phyloP scores from a whole-genome alignment of 345 rosid genomes.

The Trapa incisa region DNA sequence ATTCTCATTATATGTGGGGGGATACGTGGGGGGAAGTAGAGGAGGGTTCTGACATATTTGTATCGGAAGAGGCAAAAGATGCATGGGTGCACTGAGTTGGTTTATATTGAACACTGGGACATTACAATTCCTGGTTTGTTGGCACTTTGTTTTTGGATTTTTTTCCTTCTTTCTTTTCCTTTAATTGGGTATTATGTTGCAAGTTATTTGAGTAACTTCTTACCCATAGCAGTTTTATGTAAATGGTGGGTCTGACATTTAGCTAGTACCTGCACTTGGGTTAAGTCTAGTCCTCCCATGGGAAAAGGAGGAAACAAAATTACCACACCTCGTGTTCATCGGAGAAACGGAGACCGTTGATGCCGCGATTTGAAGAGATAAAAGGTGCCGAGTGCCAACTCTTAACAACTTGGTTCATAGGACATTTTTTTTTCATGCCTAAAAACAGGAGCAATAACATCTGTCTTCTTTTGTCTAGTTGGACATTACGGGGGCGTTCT shows the following conservation, averaged over 20 bases:
- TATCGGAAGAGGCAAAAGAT: slow-evolving; percentile 15
- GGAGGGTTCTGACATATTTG: slow-evolving; percentile 14
- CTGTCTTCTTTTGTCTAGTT: slow-evolving; percentile 9
- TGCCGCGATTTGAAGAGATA: slow-evolving; percentile 56
- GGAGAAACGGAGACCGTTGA: slow-evolving; percentile 24
- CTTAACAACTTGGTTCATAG: slow-evolving; percentile 50
- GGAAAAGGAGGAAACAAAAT: too few species aligned
- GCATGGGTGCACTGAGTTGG: slow-evolving; percentile 18
- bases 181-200: too few species aligned
- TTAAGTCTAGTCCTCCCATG: too few species aligned
- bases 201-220: too few species aligned
- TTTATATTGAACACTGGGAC: too few species aligned
- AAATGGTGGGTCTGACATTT: too few species aligned
- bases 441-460: slow-evolving; percentile 20
- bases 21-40: background rate
- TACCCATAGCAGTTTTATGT: too few species aligned
- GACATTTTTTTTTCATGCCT: slow-evolving; percentile 66
- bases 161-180: too few species aligned
- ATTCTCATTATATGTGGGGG: too few species aligned
- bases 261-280: too few species aligned
- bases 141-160: too few species aligned
- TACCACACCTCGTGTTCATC: slow-evolving; percentile 11
- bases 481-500: slow-evolving; percentile 27
- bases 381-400: slow-evolving; percentile 48
- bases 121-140: too few species aligned